A percentile compares a stretch with the other conserved stretches of the same genome.
Evolutionary conservation across 768 basidiomycete genomes (phyloP).

Genomic region (Hericium alpestre): DNA sequence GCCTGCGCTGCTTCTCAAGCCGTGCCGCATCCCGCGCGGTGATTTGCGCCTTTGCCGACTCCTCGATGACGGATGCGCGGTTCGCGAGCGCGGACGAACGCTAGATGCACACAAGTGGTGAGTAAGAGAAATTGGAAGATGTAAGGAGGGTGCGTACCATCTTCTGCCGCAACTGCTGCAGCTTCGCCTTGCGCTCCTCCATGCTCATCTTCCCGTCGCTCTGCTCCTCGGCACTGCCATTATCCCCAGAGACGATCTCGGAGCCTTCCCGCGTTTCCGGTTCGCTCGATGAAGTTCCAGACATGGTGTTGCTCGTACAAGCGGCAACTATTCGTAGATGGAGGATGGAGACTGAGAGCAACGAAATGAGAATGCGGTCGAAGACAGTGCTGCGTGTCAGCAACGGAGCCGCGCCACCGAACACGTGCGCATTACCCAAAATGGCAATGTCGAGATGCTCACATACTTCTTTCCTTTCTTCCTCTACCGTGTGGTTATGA

Average conservation of each 20-base stretch:
- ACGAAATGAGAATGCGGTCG: too few species aligned
- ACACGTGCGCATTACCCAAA: too few species aligned
- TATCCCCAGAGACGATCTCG: neutral
- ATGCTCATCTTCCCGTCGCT: conserved; percentile 6
- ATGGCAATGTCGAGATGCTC: too few species aligned
- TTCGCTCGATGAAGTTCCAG: too few species aligned
- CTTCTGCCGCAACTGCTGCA: conserved; percentile 10
- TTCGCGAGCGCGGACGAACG: conserved; percentile 73
- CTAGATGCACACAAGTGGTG: conserved; percentile 26
- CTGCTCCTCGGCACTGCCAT: neutral
- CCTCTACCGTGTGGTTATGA: too few species aligned
- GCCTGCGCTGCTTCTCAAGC: conserved; percentile 80
- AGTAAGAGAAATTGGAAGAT: neutral
- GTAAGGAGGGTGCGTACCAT: neutral
- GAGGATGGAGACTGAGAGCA: too few species aligned
- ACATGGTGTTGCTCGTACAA: too few species aligned
- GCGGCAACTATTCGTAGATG: too few species aligned
- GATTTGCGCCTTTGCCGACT: conserved; percentile 67
- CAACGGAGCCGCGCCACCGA: too few species aligned
- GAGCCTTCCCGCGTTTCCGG: too few species aligned
- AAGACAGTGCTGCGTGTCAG: too few species aligned
- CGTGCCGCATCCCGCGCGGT: conserved; percentile 73
- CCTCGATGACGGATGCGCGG: conserved; percentile 75
- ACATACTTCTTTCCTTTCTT: too few species aligned
- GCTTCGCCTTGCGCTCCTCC: conserved; percentile 12